Base-by-base conservation (phyloP, 2,329 filamentous ascomycete species). In the Monilinia fructicola region DNA sequence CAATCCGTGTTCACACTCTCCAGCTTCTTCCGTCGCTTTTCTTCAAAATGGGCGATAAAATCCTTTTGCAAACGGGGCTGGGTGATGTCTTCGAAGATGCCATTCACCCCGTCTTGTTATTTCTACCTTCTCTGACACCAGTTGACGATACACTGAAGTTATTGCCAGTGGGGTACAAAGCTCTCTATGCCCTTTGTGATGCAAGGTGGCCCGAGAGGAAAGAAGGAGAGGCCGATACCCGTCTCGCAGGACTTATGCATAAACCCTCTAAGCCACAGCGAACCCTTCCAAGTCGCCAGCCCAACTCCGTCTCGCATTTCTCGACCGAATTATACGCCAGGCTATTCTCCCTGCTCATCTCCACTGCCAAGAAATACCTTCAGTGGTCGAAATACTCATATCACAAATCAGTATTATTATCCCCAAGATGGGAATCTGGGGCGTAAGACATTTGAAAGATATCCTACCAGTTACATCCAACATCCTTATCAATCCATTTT, bases 91-190 rank as follows among this genome's bases (percentile, higher is more conserved):
- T 94, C 68, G 84, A 89, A 73, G 85, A 92, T 26, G 85, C 88
- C 3, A 78, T 92, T 2, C 83, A 88, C 70, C 90, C 92, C 0
- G 87, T 88, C 46, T 83, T 97, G n/a, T 82, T 89, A 10, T 91
- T 87, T 72, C 82, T 97, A 7, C 93, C 94, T 0, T 86, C 83
- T 16, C 80, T 96, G 53, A 97, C 92, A 0, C 87, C 90, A 0
- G 89, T 91, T 73, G 75, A 82, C 0, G 90, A 95, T 66, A 90
- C 90, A 4, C 74, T 90, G 2, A 73, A 75, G 1, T 79, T 97
- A 3, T 82, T 97, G 1, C 74, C 77, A 7, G 81, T 83, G 9
- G 87, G 90, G 0, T 96, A 93, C 70, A 81, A 83, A 10, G 87
- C 88, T 2, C 80, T 96, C 3, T 78, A 90, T 23, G 78, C 79